Percentiles rank a stretch among this genome's conserved stretches.
Conservation (phyloP, 163 green algal species). For the Coccomyxa subellipsoidea region DNA sequence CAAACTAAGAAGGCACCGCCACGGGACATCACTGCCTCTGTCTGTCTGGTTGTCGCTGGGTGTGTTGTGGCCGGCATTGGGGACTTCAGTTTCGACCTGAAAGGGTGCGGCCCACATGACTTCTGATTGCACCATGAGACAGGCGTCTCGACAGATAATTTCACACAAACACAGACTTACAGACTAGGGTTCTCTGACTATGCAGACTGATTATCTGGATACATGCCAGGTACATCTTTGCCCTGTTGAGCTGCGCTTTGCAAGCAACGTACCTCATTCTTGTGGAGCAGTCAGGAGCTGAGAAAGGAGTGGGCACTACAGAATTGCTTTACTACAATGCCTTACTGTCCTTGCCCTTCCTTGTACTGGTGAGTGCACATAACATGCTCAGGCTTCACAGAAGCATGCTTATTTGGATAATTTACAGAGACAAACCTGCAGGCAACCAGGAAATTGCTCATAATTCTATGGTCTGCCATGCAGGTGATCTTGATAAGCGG, state of each 20-base stretch:
- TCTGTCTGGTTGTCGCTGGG: slow-evolving; percentile 54
- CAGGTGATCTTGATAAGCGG: not conserved
- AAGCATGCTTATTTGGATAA: too few relatives aligned
- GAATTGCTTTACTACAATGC: slow-evolving; percentile 70
- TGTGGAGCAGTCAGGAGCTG: slow-evolving; percentile 43
- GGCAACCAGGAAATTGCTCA: too few relatives aligned
- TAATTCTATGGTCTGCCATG: too few relatives aligned
- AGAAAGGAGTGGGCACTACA: slow-evolving; percentile 32
- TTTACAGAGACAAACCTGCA: too few relatives aligned
- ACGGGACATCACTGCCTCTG: slow-evolving; percentile 32
- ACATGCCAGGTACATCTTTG: slow-evolving; percentile 56
- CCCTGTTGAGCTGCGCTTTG: slow-evolving; percentile 54
- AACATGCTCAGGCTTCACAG: not conserved
- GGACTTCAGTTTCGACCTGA: slow-evolving; percentile 74
- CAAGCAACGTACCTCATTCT: slow-evolving; percentile 66
- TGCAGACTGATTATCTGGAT: not conserved
- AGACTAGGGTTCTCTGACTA: not conserved
- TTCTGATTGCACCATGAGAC: not conserved
- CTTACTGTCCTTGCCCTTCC: slow-evolving; percentile 50
- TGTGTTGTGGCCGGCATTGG: slow-evolving; percentile 74
- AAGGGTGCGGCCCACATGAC: slow-evolving; percentile 5
- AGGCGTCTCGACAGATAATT: not conserved
- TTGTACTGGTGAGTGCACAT: slow-evolving; percentile 28
- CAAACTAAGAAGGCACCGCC: slow-evolving; percentile 27
- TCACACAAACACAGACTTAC: not conserved